Evolutionary conservation across 768 basidiomycete species (phyloP).

Genomic region (Amanita fuliginea): DNA sequence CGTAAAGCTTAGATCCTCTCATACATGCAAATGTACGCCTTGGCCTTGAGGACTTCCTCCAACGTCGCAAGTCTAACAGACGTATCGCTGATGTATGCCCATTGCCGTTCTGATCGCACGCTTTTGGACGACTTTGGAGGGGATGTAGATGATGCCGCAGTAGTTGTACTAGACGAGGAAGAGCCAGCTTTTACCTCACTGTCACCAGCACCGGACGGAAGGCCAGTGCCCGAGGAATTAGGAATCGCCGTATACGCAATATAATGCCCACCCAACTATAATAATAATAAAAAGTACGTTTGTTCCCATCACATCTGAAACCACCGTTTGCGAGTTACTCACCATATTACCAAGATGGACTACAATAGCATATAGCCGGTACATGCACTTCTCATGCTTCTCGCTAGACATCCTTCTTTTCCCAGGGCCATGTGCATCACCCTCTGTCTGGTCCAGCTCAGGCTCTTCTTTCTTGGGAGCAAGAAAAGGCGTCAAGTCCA

Average conservation of each 20-base stretch:
- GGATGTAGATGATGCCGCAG: constrained; percentile 1
- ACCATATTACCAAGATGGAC: constrained; percentile 88
- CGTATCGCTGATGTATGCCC: constrained; percentile 92
- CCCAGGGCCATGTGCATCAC: not conserved
- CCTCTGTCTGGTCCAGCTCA: constrained; percentile 29
- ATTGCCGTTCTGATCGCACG: constrained; percentile 37
- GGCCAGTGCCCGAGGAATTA: not conserved
- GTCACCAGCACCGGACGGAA: constrained; percentile 2
- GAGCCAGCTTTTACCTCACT: constrained; percentile 1
- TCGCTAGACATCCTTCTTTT: constrained; percentile 12
- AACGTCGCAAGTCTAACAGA: constrained; percentile 68
- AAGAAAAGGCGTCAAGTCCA: constrained; percentile 81
- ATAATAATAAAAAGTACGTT: constrained; percentile 9
- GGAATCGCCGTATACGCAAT: constrained; percentile 62
- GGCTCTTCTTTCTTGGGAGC: constrained; percentile 73
- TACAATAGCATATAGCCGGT: constrained; percentile 70
- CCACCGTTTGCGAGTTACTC: constrained; percentile 14
- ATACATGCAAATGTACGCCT: constrained; percentile 93
- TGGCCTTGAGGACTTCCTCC: constrained; percentile 84
- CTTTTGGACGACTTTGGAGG: constrained; percentile 9
- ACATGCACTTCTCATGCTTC: constrained; percentile 39
- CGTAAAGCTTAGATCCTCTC: constrained; percentile 55
- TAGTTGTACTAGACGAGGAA: not conserved
- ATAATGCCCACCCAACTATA: constrained; percentile 84
- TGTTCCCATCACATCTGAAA: constrained; percentile 5